Evolutionary conservation across 192 early-diverging fungal genomes (phyloP).

Genomic region (Jimgerdemannia lactiflua): DNA sequence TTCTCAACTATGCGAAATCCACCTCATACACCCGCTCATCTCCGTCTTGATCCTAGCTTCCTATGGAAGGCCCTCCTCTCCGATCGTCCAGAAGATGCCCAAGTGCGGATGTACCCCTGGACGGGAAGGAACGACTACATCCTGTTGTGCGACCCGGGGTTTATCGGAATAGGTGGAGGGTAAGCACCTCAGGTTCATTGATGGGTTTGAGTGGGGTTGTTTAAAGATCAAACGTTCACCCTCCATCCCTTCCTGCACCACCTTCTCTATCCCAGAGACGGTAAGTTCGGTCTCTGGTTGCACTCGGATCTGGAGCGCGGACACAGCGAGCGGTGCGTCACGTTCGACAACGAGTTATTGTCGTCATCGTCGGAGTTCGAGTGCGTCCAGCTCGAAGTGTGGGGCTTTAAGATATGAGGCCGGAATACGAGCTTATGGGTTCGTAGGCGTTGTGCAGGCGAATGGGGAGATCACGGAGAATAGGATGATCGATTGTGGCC

Average conservation of each 20-base stretch:
- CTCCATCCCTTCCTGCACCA: no score
- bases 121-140: constrained; percentile 81
- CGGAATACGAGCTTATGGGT: not conserved
- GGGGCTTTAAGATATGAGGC: constrained; percentile 25
- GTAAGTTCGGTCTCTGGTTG: constrained; percentile 75
- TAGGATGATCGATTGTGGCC: no score
- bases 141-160: constrained; percentile 68
- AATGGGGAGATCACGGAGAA: no score
- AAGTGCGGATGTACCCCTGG: constrained; percentile 62
- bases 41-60: constrained; percentile 45
- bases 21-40: not conserved
- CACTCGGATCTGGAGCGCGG: constrained; percentile 69
- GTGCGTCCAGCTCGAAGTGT: constrained; percentile 32
- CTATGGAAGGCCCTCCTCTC: constrained; percentile 61
- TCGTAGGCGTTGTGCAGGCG: no score
- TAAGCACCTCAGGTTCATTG: constrained; percentile 19
- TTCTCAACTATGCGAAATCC: not conserved
- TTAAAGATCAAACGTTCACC: not conserved
- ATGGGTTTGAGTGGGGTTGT: not conserved
- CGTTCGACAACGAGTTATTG: constrained; percentile 70
- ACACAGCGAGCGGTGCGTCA: constrained; percentile 62
- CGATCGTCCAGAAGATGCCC: constrained; percentile 14
- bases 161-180: constrained; percentile 78
- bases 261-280: constrained; percentile 38
- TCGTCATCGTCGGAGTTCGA: constrained; percentile 20